A percentile compares a stretch with the other conserved stretches of the same genome.
phyloP scores from a whole-genome alignment of 345 rosid species.

The Clarkia xantiana region DNA sequence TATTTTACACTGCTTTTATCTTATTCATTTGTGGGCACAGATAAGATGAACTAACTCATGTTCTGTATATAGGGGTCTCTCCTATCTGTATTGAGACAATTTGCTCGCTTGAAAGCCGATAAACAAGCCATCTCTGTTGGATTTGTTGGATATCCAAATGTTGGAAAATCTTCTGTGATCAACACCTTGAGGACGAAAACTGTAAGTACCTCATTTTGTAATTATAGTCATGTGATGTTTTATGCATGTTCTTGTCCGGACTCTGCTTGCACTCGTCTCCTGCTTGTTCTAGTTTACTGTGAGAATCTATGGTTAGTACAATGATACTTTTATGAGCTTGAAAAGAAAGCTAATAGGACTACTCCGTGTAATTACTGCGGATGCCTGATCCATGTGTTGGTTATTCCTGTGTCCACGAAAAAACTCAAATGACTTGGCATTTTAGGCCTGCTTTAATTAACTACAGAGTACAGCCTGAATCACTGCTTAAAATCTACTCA shows the following conservation, averaged over 20 bases:
- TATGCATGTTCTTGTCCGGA: neutral
- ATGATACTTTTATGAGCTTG: no score
- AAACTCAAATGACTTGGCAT: no score
- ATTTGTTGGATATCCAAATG: slow-evolving; percentile 93
- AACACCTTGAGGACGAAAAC: slow-evolving; percentile 87
- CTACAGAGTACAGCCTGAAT: no score
- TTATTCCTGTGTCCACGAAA: no score
- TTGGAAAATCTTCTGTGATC: slow-evolving; percentile 94
- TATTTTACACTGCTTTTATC: neutral
- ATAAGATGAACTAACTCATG: neutral
- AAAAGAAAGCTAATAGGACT: no score
- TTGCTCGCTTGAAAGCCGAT: slow-evolving; percentile 76
- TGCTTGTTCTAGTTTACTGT: no score
- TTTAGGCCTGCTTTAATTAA: no score
- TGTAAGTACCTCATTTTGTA: slow-evolving; percentile 19
- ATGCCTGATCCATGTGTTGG: no score
- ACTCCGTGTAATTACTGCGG: no score
- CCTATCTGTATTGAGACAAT: slow-evolving; percentile 78
- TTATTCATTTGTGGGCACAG: neutral
- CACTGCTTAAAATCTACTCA: no score
- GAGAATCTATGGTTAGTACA: no score
- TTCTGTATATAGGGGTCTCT: slow-evolving; percentile 62
- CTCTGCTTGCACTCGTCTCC: no score
- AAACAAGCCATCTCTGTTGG: slow-evolving; percentile 96
- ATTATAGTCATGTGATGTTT: neutral